Evolutionary conservation across 345 rosid species (phyloP).

Genomic region (Microcos paniculata): DNA sequence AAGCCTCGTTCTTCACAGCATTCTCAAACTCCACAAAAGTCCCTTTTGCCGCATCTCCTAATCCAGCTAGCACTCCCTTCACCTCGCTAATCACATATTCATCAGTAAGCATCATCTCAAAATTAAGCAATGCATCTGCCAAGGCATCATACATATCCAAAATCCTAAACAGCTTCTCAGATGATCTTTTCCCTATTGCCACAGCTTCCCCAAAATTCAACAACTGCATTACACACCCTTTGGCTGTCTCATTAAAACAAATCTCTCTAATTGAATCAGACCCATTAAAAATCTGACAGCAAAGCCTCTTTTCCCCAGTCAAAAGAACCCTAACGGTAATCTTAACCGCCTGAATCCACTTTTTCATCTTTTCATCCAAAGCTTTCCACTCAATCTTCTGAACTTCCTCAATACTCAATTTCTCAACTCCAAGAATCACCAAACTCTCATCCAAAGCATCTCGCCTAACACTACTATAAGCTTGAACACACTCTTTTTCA

Average conservation of each 20-base stretch:
- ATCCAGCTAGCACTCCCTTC: slow-evolving; percentile 54
- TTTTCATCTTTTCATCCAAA: slow-evolving; percentile 99
- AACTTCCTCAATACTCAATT: slow-evolving; percentile 90
- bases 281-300: slow-evolving; percentile 67
- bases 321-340: slow-evolving; percentile 66
- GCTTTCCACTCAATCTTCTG: slow-evolving; percentile 85
- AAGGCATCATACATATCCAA: slow-evolving; percentile 91
- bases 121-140: slow-evolving; percentile 49
- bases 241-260: slow-evolving; percentile 84
- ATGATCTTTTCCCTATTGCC: slow-evolving; percentile 69
- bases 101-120: slow-evolving; percentile 66
- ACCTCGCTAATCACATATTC: slow-evolving; percentile 59
- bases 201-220: slow-evolving; percentile 95
- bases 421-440: slow-evolving; percentile 78
- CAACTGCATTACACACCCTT: slow-evolving; percentile 82
- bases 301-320: slow-evolving; percentile 74
- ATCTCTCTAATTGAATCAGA: slow-evolving; percentile 61
- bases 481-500: slow-evolving; percentile 95
- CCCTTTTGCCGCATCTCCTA: slow-evolving; percentile 80
- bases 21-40: slow-evolving; percentile 91
- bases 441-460: slow-evolving; percentile 86
- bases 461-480: slow-evolving; percentile 69
- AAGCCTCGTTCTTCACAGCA: slow-evolving; percentile 69
- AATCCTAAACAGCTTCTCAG: slow-evolving; percentile 94
- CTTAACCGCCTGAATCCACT: slow-evolving; percentile 90